Evolutionary conservation across 441 rosid genomes (phyloP).

Genomic region (Brassica hybrid): DNA sequence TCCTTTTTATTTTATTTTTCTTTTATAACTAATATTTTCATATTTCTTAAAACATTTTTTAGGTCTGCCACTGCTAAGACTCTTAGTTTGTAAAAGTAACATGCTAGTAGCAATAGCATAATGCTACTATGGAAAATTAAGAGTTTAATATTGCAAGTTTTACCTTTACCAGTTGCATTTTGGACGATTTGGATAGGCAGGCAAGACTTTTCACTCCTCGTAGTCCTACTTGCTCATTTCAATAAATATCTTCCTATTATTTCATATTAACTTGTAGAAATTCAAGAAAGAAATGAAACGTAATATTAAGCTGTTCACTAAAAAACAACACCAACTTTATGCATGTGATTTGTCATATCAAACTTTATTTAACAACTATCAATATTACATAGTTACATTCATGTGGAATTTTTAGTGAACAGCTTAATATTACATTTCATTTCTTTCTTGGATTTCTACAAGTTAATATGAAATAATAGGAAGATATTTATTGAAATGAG

Average conservation of each 20-base stretch:
- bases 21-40: too few relatives aligned
- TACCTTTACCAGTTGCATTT: slow-evolving; percentile 10
- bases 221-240: not conserved
- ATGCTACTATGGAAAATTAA: not conserved
- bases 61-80: not conserved
- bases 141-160: slow-evolving; percentile 17
- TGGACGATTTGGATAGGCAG: slow-evolving; percentile 15
- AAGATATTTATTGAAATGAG: slow-evolving; percentile 3
- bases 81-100: slow-evolving; percentile 2
- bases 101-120: slow-evolving; percentile 7
- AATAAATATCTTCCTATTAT: slow-evolving; percentile 8
- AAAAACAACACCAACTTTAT: not conserved
- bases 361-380: too few relatives aligned
- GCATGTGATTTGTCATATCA: too few relatives aligned
- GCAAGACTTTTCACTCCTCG: slow-evolving; percentile 14
- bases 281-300: not conserved
- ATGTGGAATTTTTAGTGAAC: not conserved
- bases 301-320: not conserved
- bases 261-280: not conserved
- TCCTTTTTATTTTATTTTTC: not conserved
- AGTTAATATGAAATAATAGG: not conserved
- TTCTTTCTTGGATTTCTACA: not conserved
- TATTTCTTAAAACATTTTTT: not conserved
- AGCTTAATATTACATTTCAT: not conserved
- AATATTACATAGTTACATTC: too few relatives aligned